Base-by-base conservation (phyloP, 805 yeast species). In the Hanseniaspora singularis region DNA sequence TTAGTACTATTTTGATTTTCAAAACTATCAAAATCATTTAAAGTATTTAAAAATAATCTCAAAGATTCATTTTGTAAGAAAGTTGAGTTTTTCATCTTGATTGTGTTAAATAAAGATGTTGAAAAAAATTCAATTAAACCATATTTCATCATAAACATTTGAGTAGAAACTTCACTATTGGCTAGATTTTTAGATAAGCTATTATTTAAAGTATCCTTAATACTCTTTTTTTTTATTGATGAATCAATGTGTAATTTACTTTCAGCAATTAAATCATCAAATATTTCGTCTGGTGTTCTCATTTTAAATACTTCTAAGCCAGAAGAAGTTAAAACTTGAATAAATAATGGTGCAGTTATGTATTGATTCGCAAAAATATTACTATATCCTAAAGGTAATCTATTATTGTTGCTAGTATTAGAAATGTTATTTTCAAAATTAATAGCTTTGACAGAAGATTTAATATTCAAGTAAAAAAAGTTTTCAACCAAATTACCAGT, bases 91-190 rank as follows among this genome's bases (percentile, higher is more conserved):
- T 77, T 77, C 52, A 74, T 74, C 48, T 84, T 78, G 57, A 94
- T 82, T 1, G 95, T 83, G 44, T 86, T 76, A 53, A 82, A 81
- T 42, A 92, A 68, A 10, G 96, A 82, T 1, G 92, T 79, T 0
- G 95, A 80, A 57, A 96, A 89, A 3, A 94, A 79, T 61, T 94
- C 98, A 44, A 83, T 78, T 43, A 79, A 72, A 5, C 97, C 96
- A 60, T 86, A 87, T 46, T 82, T 80, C 40, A 74, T 73, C 15
- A 80, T 76, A 58, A 85, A 85, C 43, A 79, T 72, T 44, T 77
- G 71, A 44, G 84, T 73, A 10, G 31, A n/a, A 23, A 26, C 28
- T 26, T 26, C 28, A n/a, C n/a, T n/a, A n/a, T n/a, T n/a, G n/a
- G n/a, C n/a, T n/a, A n/a, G n/a, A n/a, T n/a, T n/a, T n/a, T n/a